phyloP scores from a whole-genome alignment of 306 rosid genomes.

The Elaeagnus macrophylla region DNA sequence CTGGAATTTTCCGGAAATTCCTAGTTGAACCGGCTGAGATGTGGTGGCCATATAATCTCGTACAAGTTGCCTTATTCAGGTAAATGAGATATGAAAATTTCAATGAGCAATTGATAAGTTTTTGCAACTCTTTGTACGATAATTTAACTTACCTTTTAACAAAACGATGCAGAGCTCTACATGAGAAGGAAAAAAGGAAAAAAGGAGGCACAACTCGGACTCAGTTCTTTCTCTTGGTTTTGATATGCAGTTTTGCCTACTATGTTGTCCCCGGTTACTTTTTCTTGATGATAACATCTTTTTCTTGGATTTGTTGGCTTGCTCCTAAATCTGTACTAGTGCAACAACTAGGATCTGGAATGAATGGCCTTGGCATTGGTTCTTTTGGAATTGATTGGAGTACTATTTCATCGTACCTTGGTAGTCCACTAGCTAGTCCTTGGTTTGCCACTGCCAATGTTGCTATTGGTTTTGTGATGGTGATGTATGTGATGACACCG shows the following conservation, averaged over 20 bases:
- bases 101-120: no score
- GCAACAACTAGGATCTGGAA: constrained; percentile 72
- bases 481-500: constrained; percentile 74
- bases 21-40: constrained; percentile 74
- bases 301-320: constrained; percentile 75
- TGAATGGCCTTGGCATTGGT: constrained; percentile 64
- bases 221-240: constrained; percentile 48
- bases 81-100: background rate
- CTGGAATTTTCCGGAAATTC: constrained; percentile 56
- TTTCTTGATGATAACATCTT: constrained; percentile 39
- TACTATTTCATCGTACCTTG: constrained; percentile 57
- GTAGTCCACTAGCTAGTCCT: constrained; percentile 74
- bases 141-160: background rate
- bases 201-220: constrained; percentile 46
- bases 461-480: constrained; percentile 42
- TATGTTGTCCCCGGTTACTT: constrained; percentile 61
- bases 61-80: constrained; percentile 74
- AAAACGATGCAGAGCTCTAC: constrained; percentile 49
- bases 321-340: constrained; percentile 47
- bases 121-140: background rate
- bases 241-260: constrained; percentile 48
- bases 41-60: constrained; percentile 85
- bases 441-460: constrained; percentile 70
- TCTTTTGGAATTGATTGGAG: constrained; percentile 67
- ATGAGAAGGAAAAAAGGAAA: constrained; percentile 48